Base-by-base conservation (phyloP, 176 grass and related monocot genomes). In the Carex myosuroides region DNA sequence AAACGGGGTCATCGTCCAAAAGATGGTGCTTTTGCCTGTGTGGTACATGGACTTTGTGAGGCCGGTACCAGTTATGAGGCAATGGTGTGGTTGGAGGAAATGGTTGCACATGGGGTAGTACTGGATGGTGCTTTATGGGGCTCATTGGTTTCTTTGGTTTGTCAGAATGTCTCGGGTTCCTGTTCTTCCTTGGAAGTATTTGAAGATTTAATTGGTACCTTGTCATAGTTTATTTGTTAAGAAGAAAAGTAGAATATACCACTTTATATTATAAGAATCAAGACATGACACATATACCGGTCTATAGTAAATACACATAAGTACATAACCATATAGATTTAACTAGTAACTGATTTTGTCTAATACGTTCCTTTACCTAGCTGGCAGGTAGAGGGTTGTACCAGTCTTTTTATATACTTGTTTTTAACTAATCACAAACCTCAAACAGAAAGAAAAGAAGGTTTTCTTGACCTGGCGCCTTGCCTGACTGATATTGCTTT, bases 71-170 rank as follows among this genome's bases (percentile, higher is more conserved):
- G 84, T 66, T 97, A 91, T 18, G 95, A 97, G 84, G 90, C 92
- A n/a, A 37, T 92, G 53, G 14, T 94, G 10, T 94, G 95, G 92
- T 75, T 97, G 13, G 90, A 94, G 87, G 95, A 97, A 84, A 97
- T 94, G 95, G 81, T 92, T 55, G 68, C 83, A 53, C 88, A 90
- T 84, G 95, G 92, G 26, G 84, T 88, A 71, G 86, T 66, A 85
- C 95, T 92, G 1, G 84, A 87, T 0, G 4, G 22, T 82, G 6
- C 6, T 76, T 58, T 92, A 61, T 97, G 90, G 95, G 81, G 80
- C 42, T 91, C 84, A 24, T 85, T 94, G 64, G 79, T 89, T 78
- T 90, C 81, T 6, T 53, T 75, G 13, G 85, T 90, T 52, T 91
- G 84, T 81, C 1, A 29, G 21, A 17, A 62, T 83, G 64, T 83